A percentile compares a stretch with the other conserved stretches of the same genome.
phyloP scores from a whole-genome alignment of 1,139 yeast species.

The Protomyces inouyei region DNA sequence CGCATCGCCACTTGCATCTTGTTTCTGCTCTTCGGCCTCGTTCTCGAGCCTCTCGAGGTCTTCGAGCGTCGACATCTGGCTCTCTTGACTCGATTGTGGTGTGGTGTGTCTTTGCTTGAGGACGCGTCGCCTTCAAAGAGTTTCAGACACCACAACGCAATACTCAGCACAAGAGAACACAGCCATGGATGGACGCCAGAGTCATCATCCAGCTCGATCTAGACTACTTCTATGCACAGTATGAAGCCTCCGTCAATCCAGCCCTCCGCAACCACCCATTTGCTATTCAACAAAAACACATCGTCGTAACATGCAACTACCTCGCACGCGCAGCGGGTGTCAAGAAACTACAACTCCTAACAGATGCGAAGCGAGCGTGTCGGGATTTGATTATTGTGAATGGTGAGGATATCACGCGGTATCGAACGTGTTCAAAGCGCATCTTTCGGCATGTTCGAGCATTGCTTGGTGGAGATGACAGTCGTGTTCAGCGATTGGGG shows the following conservation, averaged over 20 bases:
- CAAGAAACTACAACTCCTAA: conserved; percentile 36
- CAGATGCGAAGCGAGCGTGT: conserved; percentile 34
- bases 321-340: conserved; percentile 40
- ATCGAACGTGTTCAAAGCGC: conserved; percentile 39
- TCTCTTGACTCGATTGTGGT: not conserved
- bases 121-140: not conserved
- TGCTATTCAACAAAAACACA: conserved; percentile 40
- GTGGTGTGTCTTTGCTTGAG: not conserved
- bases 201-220: conserved; percentile 24
- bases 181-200: not conserved
- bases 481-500: conserved; percentile 41
- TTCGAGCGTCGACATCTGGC: conserved; percentile 22
- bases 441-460: conserved; percentile 36
- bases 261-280: conserved; percentile 37
- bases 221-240: conserved; percentile 27
- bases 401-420: conserved; percentile 40
- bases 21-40: conserved; percentile 46
- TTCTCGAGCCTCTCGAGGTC: conserved; percentile 36
- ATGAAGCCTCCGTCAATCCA: conserved; percentile 38
- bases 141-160: not conserved
- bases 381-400: conserved; percentile 39
- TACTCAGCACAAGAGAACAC: not conserved
- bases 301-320: conserved; percentile 41
- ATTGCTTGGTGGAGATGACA: conserved; percentile 32
- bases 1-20: conserved; percentile 33